A percentile compares a stretch with the other conserved stretches of the same genome.
Conservation (phyloP, 177 flowering plant species). For the Tripterygium wilfordii region DNA sequence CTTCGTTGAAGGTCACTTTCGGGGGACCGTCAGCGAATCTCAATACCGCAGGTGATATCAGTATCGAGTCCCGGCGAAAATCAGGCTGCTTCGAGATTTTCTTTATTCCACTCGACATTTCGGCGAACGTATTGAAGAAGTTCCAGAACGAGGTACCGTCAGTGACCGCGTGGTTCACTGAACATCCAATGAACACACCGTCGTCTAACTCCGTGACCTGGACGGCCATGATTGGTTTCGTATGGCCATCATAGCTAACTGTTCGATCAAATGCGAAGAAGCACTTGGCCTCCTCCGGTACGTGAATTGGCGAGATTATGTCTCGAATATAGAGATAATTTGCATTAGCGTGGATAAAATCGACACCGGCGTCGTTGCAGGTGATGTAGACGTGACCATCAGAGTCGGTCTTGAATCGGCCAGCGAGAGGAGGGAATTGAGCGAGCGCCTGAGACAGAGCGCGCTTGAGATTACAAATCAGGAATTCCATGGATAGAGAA, state of each 20-base stretch:
- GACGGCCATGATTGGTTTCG: constrained; percentile 39
- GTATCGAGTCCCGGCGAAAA: constrained; percentile 34
- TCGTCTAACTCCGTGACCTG: constrained; percentile 60
- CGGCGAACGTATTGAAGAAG: constrained; percentile 61
- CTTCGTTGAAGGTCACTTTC: constrained; percentile 36
- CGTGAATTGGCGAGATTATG: constrained; percentile 28
- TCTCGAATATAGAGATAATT: constrained; percentile 20
- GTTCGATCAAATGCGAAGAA: constrained; percentile 43
- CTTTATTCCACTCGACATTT: constrained; percentile 27
- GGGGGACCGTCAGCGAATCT: constrained; percentile 41
- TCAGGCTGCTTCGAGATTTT: constrained; percentile 26
- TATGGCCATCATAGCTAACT: constrained; percentile 51
- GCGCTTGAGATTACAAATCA: constrained; percentile 22
- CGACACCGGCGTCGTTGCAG: constrained; percentile 58
- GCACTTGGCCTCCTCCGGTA: constrained; percentile 32
- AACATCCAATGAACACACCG: constrained; percentile 57
- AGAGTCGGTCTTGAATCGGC: constrained; percentile 43
- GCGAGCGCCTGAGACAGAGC: constrained; percentile 39
- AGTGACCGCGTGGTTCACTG: constrained; percentile 56
- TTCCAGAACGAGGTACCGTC: constrained; percentile 73
- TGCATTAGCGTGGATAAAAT: constrained; percentile 49
- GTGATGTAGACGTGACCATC: constrained; percentile 35
- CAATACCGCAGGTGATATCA: constrained; percentile 36
- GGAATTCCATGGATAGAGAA: constrained; percentile 12
- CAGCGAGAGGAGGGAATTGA: constrained; percentile 61